Evolutionary conservation across 2,329 filamentous ascomycete genomes (phyloP), one percentile per base, ranked within the genome.

Genomic region (Claviceps citrina): DNA sequence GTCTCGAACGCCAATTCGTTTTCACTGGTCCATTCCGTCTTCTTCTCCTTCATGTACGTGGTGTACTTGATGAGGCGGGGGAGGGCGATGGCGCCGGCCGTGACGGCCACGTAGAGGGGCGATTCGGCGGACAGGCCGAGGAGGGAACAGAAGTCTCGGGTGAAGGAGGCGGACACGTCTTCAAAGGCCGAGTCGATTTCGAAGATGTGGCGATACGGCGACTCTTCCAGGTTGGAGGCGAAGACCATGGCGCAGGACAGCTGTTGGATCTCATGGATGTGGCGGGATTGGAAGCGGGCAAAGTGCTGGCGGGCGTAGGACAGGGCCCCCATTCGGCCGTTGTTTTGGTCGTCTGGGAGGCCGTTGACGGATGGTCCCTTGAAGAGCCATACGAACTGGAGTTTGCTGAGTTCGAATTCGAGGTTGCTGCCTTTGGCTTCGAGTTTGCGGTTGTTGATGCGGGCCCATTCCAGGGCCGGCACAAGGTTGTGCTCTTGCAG

Each of bases 11-110:
- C 85, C 15, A 98, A 67, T 59, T 98, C 91, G 53, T 91, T 79
- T 44, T 82, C 74, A 4, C 84, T 87, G 1, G 87, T 95, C 91
- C 91, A 98, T 59, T 93, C 87, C 0, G 89, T 93, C 46, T 84
- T 78, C 60, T 89, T 87, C 50, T 85, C 78, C 51, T 82, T 82
- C 68, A 93, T 87, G 54, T 91, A 87, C 3, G 73, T 77, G 43
- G 85, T 84, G 54, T 93, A 78, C 60, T 96, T 98, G 50, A 93
- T 70, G 4, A 96, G 69, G 12, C 81, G 84, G 0, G 91, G 91
- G 0, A 98, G 68, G 0, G 91, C 89, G 37, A 98, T 91, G 8
- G 85, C 80, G 34, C 91, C 91, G 1, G 91, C 91, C 9, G 89
- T 96, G 2, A 83, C 81, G 36, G 91, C 87, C 22, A 95, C 78